phyloP scores from a whole-genome alignment of 805 yeast genomes.

The Wickerhamomyces pijperi region DNA sequence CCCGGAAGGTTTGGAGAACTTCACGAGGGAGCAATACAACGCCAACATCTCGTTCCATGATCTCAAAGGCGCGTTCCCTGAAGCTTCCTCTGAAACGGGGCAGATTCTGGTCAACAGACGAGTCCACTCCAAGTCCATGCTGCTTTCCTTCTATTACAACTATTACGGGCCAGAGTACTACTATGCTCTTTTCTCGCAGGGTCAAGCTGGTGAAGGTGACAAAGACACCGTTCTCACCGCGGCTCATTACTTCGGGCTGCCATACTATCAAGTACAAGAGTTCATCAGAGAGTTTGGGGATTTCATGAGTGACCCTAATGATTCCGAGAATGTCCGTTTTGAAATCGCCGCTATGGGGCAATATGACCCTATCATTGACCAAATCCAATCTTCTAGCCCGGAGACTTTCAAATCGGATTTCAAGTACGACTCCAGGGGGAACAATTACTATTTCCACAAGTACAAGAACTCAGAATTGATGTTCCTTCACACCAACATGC shows the following conservation, averaged over 20 bases:
- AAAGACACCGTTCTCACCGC: constrained; percentile 72
- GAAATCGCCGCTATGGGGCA: constrained; percentile 49
- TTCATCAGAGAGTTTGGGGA: constrained; percentile 41
- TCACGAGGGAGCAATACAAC: constrained; percentile 20
- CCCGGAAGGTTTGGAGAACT: constrained; percentile 9
- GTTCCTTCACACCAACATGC: constrained; percentile 19
- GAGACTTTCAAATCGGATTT: constrained; percentile 8
- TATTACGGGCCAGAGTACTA: constrained; percentile 49
- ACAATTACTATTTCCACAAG: constrained; percentile 14
- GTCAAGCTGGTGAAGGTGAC: constrained; percentile 71
- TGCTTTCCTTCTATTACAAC: constrained; percentile 56
- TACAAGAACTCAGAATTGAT: constrained; percentile 14
- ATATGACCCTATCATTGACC: constrained; percentile 37
- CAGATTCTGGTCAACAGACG: constrained; percentile 49
- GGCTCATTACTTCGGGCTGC: constrained; percentile 36
- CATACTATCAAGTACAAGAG: constrained; percentile 44
- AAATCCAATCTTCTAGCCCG: constrained; percentile 8
- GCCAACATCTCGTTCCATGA: constrained; percentile 43
- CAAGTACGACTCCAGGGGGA: constrained; percentile 7
- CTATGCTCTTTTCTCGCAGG: constrained; percentile 50
- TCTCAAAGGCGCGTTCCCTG: constrained; percentile 57
- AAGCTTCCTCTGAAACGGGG: constrained; percentile 61
- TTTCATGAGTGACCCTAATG: constrained; percentile 14
- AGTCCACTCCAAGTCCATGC: constrained; percentile 43
- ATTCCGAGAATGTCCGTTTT: constrained; percentile 21